Evolutionary conservation across 345 rosid genomes (phyloP).

Genomic region (Fremontodendron californicum): DNA sequence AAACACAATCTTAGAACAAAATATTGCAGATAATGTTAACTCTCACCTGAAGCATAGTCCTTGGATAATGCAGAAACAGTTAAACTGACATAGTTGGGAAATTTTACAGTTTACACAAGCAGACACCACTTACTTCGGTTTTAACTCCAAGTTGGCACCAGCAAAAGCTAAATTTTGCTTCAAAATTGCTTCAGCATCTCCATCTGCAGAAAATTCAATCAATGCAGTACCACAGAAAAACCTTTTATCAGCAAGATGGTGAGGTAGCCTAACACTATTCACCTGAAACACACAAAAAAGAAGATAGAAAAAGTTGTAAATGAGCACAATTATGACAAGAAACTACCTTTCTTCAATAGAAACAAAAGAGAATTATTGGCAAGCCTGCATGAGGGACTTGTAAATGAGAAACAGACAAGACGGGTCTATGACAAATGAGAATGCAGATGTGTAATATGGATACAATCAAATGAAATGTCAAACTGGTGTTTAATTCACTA

Average conservation of each 20-base stretch:
- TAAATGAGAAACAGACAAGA: not conserved
- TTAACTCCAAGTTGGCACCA: constrained; percentile 41
- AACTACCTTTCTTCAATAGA: not conserved
- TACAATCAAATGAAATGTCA: not conserved
- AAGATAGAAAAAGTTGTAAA: not conserved
- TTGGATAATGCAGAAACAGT: not conserved
- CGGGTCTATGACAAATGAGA: not conserved
- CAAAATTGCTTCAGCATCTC: constrained; percentile 36
- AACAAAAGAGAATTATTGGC: not conserved
- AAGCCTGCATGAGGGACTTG: not conserved
- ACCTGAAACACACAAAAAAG: constrained; percentile 30
- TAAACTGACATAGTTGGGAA: not conserved
- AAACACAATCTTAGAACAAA: not conserved
- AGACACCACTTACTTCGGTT: constrained; percentile 37
- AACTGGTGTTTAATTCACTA: not conserved
- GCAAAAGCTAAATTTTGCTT: constrained; percentile 36
- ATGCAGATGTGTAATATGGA: not conserved
- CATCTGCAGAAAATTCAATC: constrained; percentile 50
- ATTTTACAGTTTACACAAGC: not conserved
- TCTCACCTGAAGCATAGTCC: not conserved
- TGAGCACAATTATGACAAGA: not conserved
- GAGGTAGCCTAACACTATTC: constrained; percentile 53
- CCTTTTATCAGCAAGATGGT: constrained; percentile 43
- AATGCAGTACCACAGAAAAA: constrained; percentile 50
- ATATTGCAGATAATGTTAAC: not conserved